These are phyloP conservation scores for Phytophthora ohioensis DNA, from an alignment of 352 stramenopile genomes.

Conservation along the genomic window DNA sequence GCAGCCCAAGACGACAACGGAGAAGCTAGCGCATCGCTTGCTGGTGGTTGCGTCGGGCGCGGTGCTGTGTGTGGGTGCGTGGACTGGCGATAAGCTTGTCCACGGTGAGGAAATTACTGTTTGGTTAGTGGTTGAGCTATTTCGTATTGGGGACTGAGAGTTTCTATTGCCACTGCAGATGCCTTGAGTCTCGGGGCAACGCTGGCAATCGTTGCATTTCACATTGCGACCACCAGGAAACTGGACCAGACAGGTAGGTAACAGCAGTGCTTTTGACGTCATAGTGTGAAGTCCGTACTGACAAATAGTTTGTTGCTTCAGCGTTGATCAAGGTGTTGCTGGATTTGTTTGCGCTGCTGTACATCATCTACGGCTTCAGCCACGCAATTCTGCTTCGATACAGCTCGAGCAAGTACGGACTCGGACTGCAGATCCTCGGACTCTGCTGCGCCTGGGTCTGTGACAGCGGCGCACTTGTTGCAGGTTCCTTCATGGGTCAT, in stretches of 20 bases:
- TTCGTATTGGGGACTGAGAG: background rate
- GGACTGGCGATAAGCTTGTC: conserved; percentile 44
- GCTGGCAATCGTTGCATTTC: conserved; percentile 47
- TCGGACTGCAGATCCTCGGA: conserved; percentile 73
- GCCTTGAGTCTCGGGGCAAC: conserved; percentile 34
- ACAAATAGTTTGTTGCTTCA: conserved; percentile 19
- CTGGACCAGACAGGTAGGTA: conserved; percentile 63
- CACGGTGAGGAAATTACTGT: conserved; percentile 31
- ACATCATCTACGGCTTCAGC: conserved; percentile 69
- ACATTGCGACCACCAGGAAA: conserved; percentile 45
- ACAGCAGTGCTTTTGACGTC: background rate
- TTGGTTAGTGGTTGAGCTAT: background rate
- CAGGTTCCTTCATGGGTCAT: conserved; percentile 60
- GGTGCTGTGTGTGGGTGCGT: conserved; percentile 45
- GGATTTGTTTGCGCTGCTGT: conserved; percentile 65
- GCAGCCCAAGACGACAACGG: conserved; percentile 17
- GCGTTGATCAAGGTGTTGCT: conserved; percentile 49
- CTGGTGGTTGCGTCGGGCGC: conserved; percentile 40
- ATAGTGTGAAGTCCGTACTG: background rate
- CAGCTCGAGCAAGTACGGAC: conserved; percentile 48
- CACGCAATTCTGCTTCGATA: conserved; percentile 71
- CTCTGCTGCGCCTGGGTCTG: conserved; percentile 74
- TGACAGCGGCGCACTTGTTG: conserved; percentile 70
- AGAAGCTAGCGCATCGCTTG: conserved; percentile 32
- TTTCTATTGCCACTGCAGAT: conserved; percentile 39